Base-by-base conservation (phyloP, 768 basidiomycete genomes). In the Wakefieldia striispora region DNA sequence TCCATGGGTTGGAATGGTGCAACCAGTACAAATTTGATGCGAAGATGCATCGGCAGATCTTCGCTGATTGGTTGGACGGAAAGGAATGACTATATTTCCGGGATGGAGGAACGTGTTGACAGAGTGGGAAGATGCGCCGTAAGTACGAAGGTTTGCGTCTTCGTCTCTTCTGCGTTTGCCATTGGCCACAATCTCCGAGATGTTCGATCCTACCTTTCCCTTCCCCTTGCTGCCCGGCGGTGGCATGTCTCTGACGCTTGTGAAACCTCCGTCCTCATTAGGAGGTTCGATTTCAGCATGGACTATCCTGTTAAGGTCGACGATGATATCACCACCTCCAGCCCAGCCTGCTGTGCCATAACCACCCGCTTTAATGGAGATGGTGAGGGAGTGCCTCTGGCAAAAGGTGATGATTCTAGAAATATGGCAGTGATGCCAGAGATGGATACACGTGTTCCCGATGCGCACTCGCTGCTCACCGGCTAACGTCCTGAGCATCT, bases 301-400 rank as follows among this genome's bases (percentile, higher is more conserved):
- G 45, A 74, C 73, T 43, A 97, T 70, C 57, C 76, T 80, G 59
- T 76, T 80, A 41, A 95, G 69, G 70, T 95, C 94, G 56, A 95
- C 68, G 61, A 95, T 83, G 49, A 95, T 74, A 59, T 95, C 86
- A 33, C 94, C 94, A 14, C 83, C 83, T 46, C 95, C 80, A 40
- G 90, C 82, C 88, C 91, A 92, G 1, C 91, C 93, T 10, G 86
- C 90, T 1, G 89, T 94, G 6, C 92, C 94, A 62, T 88, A 94
- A 0, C 94, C 94, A 21, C 94, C 94, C 1, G 90, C 88, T 64
- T 91, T 93, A 58, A 93, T 78, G 9, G 90, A 92, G 6, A 87
- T 80, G 10, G 86, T 82, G 3, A 95, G 71, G 0, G 70, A 69
- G 60, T 92, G 76, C 46, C 81, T 80, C n/a, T 64, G 69, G 62